phyloP scores from a whole-genome alignment of 208 protist genomes.

The Leishmania aethiopica region DNA sequence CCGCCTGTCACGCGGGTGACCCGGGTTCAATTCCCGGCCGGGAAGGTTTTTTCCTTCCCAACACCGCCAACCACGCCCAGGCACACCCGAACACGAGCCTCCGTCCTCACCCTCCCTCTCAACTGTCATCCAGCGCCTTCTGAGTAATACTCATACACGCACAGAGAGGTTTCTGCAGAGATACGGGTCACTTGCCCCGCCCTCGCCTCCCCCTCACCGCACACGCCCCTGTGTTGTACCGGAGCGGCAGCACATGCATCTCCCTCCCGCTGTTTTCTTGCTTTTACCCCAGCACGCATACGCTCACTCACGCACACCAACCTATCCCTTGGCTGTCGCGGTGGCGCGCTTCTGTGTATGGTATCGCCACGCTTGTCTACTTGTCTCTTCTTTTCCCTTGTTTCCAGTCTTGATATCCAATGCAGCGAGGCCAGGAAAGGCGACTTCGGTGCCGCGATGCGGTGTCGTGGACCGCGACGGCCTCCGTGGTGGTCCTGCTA shows the following conservation, averaged over 20 bases:
- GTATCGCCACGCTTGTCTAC: not conserved
- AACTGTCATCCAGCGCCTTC: not conserved
- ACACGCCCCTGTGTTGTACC: not conserved
- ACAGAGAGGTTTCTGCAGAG: not conserved
- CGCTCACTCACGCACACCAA: not conserved
- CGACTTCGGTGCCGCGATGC: not conserved
- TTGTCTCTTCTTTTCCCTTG: not conserved
- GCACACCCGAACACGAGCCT: not conserved
- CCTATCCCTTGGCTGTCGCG: not conserved
- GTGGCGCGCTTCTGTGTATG: not conserved
- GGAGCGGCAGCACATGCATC: not conserved
- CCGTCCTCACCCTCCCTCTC: not conserved
- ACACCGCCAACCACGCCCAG: not conserved
- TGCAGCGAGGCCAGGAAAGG: not conserved
- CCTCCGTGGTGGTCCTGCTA: not conserved
- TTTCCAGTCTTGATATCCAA: not conserved
- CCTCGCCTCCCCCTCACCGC: not conserved
- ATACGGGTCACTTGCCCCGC: not conserved
- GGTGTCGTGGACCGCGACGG: not conserved
- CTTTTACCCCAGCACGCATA: not conserved
- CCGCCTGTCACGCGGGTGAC: slow-evolving; percentile 24
- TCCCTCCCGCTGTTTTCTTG: not conserved
- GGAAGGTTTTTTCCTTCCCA: slow-evolving; percentile 5
- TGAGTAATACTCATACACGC: not conserved
- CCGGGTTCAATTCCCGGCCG: slow-evolving; percentile 25